Percentiles rank a stretch among this genome's conserved stretches.
These are phyloP conservation scores for Citrus australasica DNA, from an alignment of 345 rosid genomes.

Conservation along the genomic window DNA sequence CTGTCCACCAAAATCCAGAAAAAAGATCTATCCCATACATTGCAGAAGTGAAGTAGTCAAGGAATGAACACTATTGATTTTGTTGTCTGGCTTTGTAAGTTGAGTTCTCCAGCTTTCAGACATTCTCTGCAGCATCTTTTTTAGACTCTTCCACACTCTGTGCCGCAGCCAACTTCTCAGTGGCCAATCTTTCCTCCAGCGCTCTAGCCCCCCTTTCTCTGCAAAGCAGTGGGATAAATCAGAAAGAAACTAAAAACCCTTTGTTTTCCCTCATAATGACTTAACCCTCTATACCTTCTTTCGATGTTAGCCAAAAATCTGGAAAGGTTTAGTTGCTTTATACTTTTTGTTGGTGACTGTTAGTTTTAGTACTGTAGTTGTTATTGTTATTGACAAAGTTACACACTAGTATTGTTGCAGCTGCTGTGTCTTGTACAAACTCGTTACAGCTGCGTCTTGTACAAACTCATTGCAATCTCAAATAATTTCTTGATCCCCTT, in stretches of 20 bases:
- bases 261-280: background rate
- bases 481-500: background rate
- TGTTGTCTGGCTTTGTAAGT: background rate
- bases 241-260: conserved; percentile 5
- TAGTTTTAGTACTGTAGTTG: background rate
- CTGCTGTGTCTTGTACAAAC: background rate
- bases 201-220: conserved; percentile 99
- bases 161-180: conserved; percentile 64
- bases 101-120: conserved; percentile 29
- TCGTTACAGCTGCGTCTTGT: background rate
- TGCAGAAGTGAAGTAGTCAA: conserved; percentile 20
- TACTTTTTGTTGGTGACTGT: background rate
- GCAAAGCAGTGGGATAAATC: conserved; percentile 21
- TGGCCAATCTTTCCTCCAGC: conserved; percentile 85
- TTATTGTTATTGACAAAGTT: background rate
- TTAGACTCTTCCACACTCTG: conserved; percentile 47
- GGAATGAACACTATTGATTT: conserved; percentile 8
- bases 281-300: background rate
- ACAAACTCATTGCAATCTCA: background rate
- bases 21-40: conserved; percentile 19
- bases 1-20: conserved; percentile 21
- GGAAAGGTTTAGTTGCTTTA: no score
- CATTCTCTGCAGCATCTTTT: conserved; percentile 59
- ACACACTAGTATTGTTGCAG: background rate
- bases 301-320: background rate